Evolutionary conservation across 148 eudicot species (phyloP), one percentile per base, ranked within the genome.

Genomic region (Chenopodium quinoa): DNA sequence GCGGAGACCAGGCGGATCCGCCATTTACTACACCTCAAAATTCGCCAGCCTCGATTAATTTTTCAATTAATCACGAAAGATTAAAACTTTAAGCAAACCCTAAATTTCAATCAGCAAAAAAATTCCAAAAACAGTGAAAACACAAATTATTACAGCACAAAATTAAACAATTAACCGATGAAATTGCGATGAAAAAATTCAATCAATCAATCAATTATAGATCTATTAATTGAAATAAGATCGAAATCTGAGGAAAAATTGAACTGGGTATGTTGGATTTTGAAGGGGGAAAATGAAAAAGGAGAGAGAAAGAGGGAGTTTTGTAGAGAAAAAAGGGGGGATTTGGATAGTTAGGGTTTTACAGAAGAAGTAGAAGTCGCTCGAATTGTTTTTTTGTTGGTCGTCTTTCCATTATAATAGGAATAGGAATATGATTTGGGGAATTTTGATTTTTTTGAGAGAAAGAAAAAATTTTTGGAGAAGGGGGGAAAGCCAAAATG

Each of bases 1-100:
- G 91, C 93, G 88, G 89, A 79, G 75, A 88, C 88, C 85, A 75
- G 93, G 97, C 90, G 82, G 86, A 90, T 88, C 97, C 93, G 98
- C 91, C 98, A 94, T 88, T 91, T 83, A 91, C 90, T 84, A 68
- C 50, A 80, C 82, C 84, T 67, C 85, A 17, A 84, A 84, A 29
- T 84, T 80, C 96, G 93, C 98, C 98, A 94, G 94, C 87, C 90
- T 88, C 76, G 86, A 75, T 86, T 69, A 73, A 80, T 87, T 83
- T 9, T 6, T 23, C 73, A 54, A 71, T 12, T 25, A 65, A 23
- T 9, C 7, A 20, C 56, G 7, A 69, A 77, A 20, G 44, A 40
- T 40, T 40, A 6, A 31, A 46, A 1, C 4, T 46, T 34, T 7
- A n/a, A 9, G 40, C 69, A 40, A 74, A 65, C 72, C 81, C 78